phyloP scores from a whole-genome alignment of 2,329 filamentous ascomycete species.

The Talaromyces sp. region DNA sequence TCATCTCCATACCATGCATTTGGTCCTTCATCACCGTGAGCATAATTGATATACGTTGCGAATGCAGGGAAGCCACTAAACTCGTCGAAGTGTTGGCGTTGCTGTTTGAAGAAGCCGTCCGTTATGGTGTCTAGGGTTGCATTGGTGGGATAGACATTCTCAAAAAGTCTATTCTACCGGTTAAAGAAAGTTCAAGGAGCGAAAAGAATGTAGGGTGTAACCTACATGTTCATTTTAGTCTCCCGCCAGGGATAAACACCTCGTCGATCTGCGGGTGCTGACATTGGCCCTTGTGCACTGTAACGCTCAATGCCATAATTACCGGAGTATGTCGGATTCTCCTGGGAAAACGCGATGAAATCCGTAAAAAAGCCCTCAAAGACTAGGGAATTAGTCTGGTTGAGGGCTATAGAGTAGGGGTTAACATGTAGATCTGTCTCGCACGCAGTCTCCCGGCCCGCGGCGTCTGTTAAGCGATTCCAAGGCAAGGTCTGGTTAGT shows the following conservation, averaged over 20 bases:
- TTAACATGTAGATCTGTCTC: slow-evolving; percentile 4
- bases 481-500: slow-evolving; percentile 3
- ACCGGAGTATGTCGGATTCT: slow-evolving; percentile 2
- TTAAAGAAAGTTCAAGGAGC: neutral
- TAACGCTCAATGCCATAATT: slow-evolving; percentile 7
- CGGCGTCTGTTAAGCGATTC: neutral
- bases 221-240: slow-evolving; percentile 7
- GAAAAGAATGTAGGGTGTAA: neutral
- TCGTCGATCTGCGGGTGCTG: neutral
- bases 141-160: slow-evolving; percentile 4
- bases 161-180: neutral
- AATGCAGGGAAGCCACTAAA: slow-evolving; percentile 4
- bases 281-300: slow-evolving; percentile 6
- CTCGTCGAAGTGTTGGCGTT: slow-evolving; percentile 8
- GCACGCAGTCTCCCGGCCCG: neutral
- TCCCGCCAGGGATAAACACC: slow-evolving; percentile 8
- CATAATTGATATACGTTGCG: slow-evolving; percentile 24
- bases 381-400: slow-evolving; percentile 1
- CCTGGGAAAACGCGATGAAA: slow-evolving; percentile 4
- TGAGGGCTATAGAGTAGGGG: slow-evolving; percentile 3
- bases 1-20: slow-evolving; percentile 17
- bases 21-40: slow-evolving; percentile 21
- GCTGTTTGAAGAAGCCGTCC: slow-evolving; percentile 3
- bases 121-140: slow-evolving; percentile 1
- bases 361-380: slow-evolving; percentile 9